Evolutionary conservation across 2,329 filamentous ascomycete species (phyloP).

Genomic region (Passalora sequoiae): DNA sequence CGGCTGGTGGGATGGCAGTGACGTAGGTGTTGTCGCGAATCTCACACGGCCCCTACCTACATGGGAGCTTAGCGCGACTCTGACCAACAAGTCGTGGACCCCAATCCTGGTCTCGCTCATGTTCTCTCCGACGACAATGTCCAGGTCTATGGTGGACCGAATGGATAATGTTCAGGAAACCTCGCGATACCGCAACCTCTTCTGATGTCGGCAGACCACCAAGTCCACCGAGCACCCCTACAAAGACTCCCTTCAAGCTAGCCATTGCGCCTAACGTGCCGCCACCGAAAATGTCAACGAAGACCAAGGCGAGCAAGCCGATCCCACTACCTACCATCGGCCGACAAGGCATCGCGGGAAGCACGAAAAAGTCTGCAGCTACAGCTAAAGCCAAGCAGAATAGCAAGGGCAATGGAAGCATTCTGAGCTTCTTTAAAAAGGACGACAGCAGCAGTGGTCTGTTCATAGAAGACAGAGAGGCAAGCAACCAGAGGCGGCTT

Average conservation of each 20-base stretch:
- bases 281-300: slow-evolving; percentile 30
- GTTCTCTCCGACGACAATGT: no score
- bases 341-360: slow-evolving; percentile 26
- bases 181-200: slow-evolving; percentile 41
- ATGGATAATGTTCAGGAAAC: slow-evolving; percentile 58
- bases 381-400: slow-evolving; percentile 36
- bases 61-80: no score
- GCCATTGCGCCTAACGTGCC: slow-evolving; percentile 29
- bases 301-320: slow-evolving; percentile 24
- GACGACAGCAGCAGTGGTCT: slow-evolving; percentile 26
- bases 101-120: no score
- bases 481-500: background rate
- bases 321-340: slow-evolving; percentile 28
- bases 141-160: no score
- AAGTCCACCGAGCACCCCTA: slow-evolving; percentile 42
- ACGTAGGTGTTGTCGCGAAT: no score
- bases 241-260: slow-evolving; percentile 30
- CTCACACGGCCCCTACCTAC: no score
- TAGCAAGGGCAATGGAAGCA: slow-evolving; percentile 46
- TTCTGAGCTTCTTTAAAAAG: slow-evolving; percentile 53
- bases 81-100: no score
- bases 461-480: slow-evolving; percentile 38
- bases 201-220: slow-evolving; percentile 45
- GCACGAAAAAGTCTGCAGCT: slow-evolving; percentile 34
- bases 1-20: no score